Base-by-base conservation (phyloP, 1,139 yeast species). In the Taphrina pruni region DNA sequence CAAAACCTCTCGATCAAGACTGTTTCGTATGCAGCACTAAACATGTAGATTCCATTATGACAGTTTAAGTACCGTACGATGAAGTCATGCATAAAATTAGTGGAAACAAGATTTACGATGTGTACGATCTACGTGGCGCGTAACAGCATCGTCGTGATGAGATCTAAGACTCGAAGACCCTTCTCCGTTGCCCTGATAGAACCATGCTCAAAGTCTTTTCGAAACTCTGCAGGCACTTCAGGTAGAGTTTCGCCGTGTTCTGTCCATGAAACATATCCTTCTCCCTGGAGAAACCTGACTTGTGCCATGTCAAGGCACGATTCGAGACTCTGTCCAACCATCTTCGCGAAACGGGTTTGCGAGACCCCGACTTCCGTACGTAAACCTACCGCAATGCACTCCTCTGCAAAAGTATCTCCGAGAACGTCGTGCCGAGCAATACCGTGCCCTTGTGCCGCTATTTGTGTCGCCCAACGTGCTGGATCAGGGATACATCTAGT, bases 401-500 rank as follows among this genome's bases (percentile, higher is more conserved):
- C 64, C 1, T 57, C 69, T 14, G 69, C 54, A 43, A 57, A 65
- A 12, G 43, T 35, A 9, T 36, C 43, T 12, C 41, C 38, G 7
- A 65, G 43, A 7, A 17, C 21, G 26, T 65, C 69, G 14, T 12
- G 32, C 9, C 56, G 46, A 17, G 64, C 64, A 7, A 41, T 26
- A 11, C 69, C 69, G 35, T 57, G 64, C 7, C 61, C 62, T 20
- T 32, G 21, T 2, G 26, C 52, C 2, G 8, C 38, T 41, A 65
- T 38, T n/a, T 65, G 69, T 26, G 32, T 12, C n/a, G 57, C 58
- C 69, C 69, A 65, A 11, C 64, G 64, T 35, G 51, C 39, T 9
- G 69, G 69, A 39, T 58, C 64, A 8, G 69, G 69, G 2, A 65
- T 56, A 14, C 48, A 45, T 7, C 69, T 57, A n/a, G 69, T 65